Evolutionary conservation across 139 green algal species (phyloP), one percentile per base, ranked within the genome.

Genomic region (Monoraphidium neglectum): DNA sequence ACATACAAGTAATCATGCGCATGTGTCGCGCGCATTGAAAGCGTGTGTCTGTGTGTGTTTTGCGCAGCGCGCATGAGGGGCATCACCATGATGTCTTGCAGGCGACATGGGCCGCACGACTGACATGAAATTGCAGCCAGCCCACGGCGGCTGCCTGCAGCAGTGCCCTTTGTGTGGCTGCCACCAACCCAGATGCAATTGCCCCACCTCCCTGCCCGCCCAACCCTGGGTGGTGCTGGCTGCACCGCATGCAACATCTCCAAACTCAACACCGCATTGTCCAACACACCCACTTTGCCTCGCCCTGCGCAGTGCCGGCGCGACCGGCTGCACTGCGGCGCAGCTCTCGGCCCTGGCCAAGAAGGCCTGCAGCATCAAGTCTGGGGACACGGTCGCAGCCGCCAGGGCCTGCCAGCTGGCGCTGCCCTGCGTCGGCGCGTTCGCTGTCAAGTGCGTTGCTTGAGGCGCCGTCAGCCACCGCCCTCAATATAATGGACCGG

Each of bases 371-470:
- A 73, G 28, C 73, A 65, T 79, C 23, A 35, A 46, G 8, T 32
- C 73, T 12, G 63, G 73, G 23, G 23, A 70, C n/a, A 21, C 21
- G 28, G 26, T 3, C 15, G 61, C 61, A 13, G 49, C 32, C 2
- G 38, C 49, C 1, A 1, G n/a, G 2, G 10, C 15, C 28, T 87
- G 77, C 74, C 82, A 84, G 69, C 65, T 87, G 49, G 26, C 33
- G 30, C 75, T 87, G 49, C 83, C 83, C 12, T 87, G 83, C 68
- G 62, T 74, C n/a, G 83, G 83, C 2, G 53, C 59, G 21, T 87
- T 84, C 30, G 32, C 36, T 28, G 71, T 87, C 28, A 38, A 72
- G 56, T 78, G 70, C 0, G 84, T 71, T 33, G 28, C 56, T 8
- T 46, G 26, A 8, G 67, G 36, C 47, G 49, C 43, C 35, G 46